phyloP scores from a whole-genome alignment of 305 asterid species.

The Fraxinus ornus region DNA sequence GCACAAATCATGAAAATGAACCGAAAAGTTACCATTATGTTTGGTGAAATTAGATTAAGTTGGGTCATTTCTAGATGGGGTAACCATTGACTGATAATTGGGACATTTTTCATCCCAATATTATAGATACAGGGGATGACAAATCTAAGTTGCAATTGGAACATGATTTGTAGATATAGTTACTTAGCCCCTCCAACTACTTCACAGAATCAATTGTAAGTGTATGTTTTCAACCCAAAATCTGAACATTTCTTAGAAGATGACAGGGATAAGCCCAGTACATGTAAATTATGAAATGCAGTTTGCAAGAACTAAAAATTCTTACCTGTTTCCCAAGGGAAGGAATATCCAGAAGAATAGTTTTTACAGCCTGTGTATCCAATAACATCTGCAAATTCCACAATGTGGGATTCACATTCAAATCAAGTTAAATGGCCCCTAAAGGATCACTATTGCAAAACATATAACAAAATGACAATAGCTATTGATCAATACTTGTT shows the following conservation, averaged over 20 bases:
- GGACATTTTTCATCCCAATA: background rate
- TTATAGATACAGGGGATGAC: background rate
- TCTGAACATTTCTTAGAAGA: background rate
- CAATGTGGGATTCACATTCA: background rate
- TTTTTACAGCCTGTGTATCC: slow-evolving; percentile 97
- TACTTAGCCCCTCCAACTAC: background rate
- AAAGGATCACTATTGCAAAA: slow-evolving; percentile 4
- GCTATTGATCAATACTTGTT: slow-evolving; percentile 57
- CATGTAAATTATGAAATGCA: background rate
- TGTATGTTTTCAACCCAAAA: background rate
- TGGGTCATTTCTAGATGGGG: background rate
- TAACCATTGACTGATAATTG: background rate
- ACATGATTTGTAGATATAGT: background rate
- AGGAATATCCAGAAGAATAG: slow-evolving; percentile 93
- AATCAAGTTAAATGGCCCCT: background rate
- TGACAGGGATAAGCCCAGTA: slow-evolving; percentile 3
- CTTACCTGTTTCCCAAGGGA: slow-evolving; percentile 87
- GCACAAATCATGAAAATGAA: background rate
- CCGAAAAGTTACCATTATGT: background rate
- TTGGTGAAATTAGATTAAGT: background rate
- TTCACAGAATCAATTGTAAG: background rate
- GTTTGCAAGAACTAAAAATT: background rate
- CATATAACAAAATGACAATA: slow-evolving; percentile 8
- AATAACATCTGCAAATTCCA: slow-evolving; percentile 76
- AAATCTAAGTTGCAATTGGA: background rate